These are phyloP conservation scores for Raphanus raphanistrum DNA, from an alignment of 345 rosid species.

Conservation along the genomic window DNA sequence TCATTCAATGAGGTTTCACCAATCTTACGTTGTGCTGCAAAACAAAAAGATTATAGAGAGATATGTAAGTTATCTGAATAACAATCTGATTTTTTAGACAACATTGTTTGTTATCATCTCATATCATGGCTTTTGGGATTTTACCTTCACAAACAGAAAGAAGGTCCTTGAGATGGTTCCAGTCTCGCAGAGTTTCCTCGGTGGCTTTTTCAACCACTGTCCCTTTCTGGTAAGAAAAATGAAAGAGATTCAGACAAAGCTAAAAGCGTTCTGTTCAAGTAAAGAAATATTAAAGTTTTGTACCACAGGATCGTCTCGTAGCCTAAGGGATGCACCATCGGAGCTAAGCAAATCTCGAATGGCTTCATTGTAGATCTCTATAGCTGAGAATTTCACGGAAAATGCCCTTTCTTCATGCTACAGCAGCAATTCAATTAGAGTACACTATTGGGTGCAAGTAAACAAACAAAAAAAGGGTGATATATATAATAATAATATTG, in stretches of 20 bases:
- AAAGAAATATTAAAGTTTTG: neutral
- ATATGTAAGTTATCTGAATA: neutral
- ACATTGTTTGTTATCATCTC: neutral
- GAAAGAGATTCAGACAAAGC: neutral
- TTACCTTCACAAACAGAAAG: conserved; percentile 89
- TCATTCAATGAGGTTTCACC: conserved; percentile 91
- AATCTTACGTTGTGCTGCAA: conserved; percentile 80
- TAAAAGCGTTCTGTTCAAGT: too few species aligned
- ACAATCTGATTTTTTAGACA: neutral
- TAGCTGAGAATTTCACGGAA: conserved; percentile 80
- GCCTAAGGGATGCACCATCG: conserved; percentile 67
- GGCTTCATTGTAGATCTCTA: conserved; percentile 97
- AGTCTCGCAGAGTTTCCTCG: conserved; percentile 76
- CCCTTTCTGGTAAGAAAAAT: conserved; percentile 60
- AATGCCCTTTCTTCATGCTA: conserved; percentile 97
- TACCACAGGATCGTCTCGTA: conserved; percentile 93
- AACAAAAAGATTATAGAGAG: neutral
- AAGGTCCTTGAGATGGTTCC: conserved; percentile 84
- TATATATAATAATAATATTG: too few species aligned
- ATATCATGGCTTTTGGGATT: neutral
- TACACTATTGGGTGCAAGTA: too few species aligned
- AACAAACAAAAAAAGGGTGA: neutral
- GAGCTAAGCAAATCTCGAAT: conserved; percentile 78
- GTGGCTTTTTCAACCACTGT: conserved; percentile 77
- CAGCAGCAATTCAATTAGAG: conserved; percentile 17